These are phyloP conservation scores for Tulasnella sp. DNA, from an alignment of 768 basidiomycete species.

Conservation along the genomic window DNA sequence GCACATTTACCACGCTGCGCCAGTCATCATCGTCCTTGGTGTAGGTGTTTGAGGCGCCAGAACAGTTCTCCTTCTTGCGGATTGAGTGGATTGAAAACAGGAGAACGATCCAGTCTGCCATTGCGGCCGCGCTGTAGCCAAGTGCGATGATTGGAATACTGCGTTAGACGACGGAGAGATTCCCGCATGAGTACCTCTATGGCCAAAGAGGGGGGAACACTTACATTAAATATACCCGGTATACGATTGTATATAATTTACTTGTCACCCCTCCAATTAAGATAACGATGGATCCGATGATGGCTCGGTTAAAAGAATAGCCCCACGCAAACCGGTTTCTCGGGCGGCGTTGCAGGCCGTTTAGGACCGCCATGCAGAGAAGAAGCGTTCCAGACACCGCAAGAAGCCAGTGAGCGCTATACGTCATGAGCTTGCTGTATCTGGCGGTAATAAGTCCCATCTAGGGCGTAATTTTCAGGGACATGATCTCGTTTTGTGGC, in stretches of 20 bases:
- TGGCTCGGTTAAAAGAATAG: not conserved
- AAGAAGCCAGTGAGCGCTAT: not conserved
- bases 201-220: not conserved
- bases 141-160: not conserved
- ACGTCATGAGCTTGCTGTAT: not conserved
- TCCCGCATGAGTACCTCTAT: not conserved
- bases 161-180: not conserved
- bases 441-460: too few relatives aligned
- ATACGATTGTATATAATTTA: not conserved
- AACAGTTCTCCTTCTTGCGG: not conserved
- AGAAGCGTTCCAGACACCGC: not conserved
- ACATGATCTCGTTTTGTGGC: too few relatives aligned
- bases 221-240: not conserved
- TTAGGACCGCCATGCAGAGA: not conserved
- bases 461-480: too few relatives aligned
- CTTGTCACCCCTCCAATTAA: not conserved
- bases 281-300: not conserved
- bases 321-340: slow-evolving; percentile 1
- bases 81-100: not conserved
- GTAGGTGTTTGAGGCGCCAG: not conserved
- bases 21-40: not conserved
- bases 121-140: not conserved
- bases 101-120: not conserved
- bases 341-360: not conserved
- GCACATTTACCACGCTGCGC: not conserved